phyloP scores from a whole-genome alignment of 2,329 filamentous ascomycete genomes.

The Epichloe uncinata region DNA sequence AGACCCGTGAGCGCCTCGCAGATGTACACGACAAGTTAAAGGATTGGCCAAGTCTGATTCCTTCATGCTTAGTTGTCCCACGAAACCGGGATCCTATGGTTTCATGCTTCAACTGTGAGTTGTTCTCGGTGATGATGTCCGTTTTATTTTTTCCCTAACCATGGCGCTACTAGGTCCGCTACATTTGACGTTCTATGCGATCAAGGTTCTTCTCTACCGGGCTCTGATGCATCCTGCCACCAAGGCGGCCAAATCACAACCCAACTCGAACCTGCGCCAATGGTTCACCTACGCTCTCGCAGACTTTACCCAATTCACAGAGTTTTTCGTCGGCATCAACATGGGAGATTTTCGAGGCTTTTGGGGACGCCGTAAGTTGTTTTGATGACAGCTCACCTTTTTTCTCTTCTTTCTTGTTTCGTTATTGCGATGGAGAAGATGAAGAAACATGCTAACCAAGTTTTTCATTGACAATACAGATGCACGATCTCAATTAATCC shows the following conservation, averaged over 20 bases:
- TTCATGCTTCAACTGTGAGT: constrained; percentile 14
- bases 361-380: constrained; percentile 29
- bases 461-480: constrained; percentile 8
- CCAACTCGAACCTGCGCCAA: constrained; percentile 21
- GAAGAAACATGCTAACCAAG: neutral
- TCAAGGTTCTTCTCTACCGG: constrained; percentile 27
- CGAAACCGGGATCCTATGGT: constrained; percentile 4
- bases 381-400: neutral
- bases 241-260: constrained; percentile 23
- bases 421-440: neutral
- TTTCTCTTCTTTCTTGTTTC: neutral
- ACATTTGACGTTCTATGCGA: constrained; percentile 28
- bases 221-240: constrained; percentile 33
- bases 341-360: constrained; percentile 26
- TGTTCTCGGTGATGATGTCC: too few species aligned
- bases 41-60: constrained; percentile 24
- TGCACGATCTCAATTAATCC: constrained; percentile 29
- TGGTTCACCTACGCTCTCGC: constrained; percentile 22
- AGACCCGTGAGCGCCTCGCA: constrained; percentile 12
- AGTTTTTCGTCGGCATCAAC: constrained; percentile 23
- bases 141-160: too few species aligned
- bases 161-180: constrained; percentile 19
- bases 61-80: constrained; percentile 20
- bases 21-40: constrained; percentile 17
- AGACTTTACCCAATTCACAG: constrained; percentile 24